Evolutionary conservation across 177 flowering plant genomes (phyloP).

Genomic region (Vitis hybrid): DNA sequence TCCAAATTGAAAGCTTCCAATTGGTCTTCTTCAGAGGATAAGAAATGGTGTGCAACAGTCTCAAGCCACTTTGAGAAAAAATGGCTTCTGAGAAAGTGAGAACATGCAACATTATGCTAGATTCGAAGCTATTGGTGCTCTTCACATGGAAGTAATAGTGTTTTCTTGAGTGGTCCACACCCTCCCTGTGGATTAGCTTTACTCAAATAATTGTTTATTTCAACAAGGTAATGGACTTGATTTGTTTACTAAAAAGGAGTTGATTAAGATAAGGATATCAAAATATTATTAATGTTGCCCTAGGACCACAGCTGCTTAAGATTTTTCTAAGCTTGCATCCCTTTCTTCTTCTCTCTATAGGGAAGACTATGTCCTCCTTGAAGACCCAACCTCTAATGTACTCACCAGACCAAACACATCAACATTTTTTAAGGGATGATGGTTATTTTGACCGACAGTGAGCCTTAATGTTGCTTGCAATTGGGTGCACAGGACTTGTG

Average conservation of each 20-base stretch:
- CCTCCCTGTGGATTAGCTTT: constrained; percentile 21
- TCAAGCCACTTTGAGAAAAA: constrained; percentile 26
- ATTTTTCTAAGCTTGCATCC: constrained; percentile 2
- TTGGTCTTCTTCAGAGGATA: constrained; percentile 21
- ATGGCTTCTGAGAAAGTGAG: constrained; percentile 22
- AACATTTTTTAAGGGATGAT: not conserved
- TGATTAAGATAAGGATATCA: constrained; percentile 34
- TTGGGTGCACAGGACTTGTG: not conserved
- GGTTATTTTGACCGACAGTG: constrained; percentile 6
- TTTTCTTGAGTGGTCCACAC: constrained; percentile 31
- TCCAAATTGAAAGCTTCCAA: constrained; percentile 6
- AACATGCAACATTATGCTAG: constrained; percentile 28
- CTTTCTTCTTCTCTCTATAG: constrained; percentile 13
- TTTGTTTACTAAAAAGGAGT: constrained; percentile 22
- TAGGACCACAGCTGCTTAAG: constrained; percentile 7
- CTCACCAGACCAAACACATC: constrained; percentile 6
- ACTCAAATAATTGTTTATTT: constrained; percentile 15
- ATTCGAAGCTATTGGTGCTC: constrained; percentile 30
- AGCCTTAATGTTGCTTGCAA: constrained; percentile 8
- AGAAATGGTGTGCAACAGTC: constrained; percentile 21
- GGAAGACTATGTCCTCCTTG: constrained; percentile 19
- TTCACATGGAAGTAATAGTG: constrained; percentile 28
- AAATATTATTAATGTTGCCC: constrained; percentile 7
- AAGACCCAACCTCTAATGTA: constrained; percentile 1
- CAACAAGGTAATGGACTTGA: constrained; percentile 19